These are phyloP conservation scores for Entomortierella lignicola DNA, from an alignment of 192 early-diverging fungal genomes.

Conservation along the genomic window DNA sequence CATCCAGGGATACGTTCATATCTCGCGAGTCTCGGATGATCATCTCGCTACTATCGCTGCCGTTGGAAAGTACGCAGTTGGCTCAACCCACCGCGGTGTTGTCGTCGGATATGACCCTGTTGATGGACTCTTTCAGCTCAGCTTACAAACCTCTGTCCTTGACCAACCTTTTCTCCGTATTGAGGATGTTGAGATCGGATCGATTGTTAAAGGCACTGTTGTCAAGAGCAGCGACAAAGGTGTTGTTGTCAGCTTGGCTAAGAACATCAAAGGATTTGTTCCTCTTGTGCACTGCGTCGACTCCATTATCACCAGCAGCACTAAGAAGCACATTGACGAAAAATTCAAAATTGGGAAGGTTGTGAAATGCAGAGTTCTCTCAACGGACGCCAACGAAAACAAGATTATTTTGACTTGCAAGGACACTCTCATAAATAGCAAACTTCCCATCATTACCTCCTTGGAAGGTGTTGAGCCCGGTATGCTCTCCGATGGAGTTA, in stretches of 20 bases:
- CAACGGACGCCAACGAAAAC: constrained; percentile 61
- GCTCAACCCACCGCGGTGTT: constrained; percentile 78
- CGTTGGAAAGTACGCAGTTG: constrained; percentile 71
- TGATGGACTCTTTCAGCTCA: constrained; percentile 78
- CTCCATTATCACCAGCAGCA: constrained; percentile 63
- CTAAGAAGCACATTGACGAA: constrained; percentile 68
- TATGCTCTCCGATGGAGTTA: constrained; percentile 70
- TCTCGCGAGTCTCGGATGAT: constrained; percentile 79
- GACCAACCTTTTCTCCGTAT: constrained; percentile 75
- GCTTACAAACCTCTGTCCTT: constrained; percentile 76
- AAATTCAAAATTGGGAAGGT: constrained; percentile 79
- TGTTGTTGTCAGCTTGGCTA: constrained; percentile 65
- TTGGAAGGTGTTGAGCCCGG: constrained; percentile 73
- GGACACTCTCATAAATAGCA: constrained; percentile 76
- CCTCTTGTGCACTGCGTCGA: constrained; percentile 84
- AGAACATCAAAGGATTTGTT: constrained; percentile 75
- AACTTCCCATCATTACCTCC: constrained; percentile 71
- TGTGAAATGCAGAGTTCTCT: constrained; percentile 80
- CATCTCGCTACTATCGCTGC: constrained; percentile 63
- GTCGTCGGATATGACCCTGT: constrained; percentile 84
- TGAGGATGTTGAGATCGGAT: constrained; percentile 74
- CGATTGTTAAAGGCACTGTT: constrained; percentile 65
- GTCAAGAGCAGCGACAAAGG: constrained; percentile 64
- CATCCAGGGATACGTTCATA: constrained; percentile 71
- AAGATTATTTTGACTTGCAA: constrained; percentile 81